A percentile compares a stretch with the other conserved stretches of the same genome.
phyloP scores from a whole-genome alignment of 352 stramenopile genomes.

The Pythium folliculosum region DNA sequence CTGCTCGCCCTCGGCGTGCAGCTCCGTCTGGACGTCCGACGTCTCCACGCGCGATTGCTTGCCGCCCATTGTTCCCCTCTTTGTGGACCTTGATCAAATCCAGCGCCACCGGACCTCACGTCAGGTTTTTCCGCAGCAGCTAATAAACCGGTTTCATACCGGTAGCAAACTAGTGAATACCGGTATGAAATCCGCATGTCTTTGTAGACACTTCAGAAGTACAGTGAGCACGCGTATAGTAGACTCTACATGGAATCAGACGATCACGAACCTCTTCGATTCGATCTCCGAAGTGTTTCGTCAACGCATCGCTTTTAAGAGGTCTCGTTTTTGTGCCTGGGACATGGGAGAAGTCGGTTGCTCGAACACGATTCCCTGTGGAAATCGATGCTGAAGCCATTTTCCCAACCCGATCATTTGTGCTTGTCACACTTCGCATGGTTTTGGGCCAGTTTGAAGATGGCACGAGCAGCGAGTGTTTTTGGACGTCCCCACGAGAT shows the following conservation, averaged over 20 bases:
- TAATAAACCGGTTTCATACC: conserved; percentile 9
- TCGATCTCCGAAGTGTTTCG: background rate
- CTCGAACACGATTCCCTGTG: conserved; percentile 1
- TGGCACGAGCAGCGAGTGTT: conserved; percentile 3
- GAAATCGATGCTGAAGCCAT: conserved; percentile 11
- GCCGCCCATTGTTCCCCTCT: conserved; percentile 50
- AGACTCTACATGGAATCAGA: background rate
- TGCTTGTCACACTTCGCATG: conserved; percentile 4
- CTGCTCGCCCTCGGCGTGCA: conserved; percentile 43
- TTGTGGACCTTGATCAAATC: background rate
- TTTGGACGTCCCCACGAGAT: conserved; percentile 1
- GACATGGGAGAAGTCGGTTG: background rate
- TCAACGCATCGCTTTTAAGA: background rate
- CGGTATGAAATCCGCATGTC: background rate
- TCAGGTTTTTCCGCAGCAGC: conserved; percentile 27
- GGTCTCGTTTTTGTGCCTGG: background rate
- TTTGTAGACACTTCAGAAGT: background rate
- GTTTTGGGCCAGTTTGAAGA: background rate
- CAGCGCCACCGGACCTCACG: conserved; percentile 33
- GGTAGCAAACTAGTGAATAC: background rate
- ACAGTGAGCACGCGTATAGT: background rate
- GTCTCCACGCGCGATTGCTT: conserved; percentile 79
- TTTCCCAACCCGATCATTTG: background rate
- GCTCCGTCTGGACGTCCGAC: conserved; percentile 55
- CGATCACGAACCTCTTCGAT: background rate